phyloP scores from a whole-genome alignment of 2,329 filamentous ascomycete genomes.

The Penicillium sp. region DNA sequence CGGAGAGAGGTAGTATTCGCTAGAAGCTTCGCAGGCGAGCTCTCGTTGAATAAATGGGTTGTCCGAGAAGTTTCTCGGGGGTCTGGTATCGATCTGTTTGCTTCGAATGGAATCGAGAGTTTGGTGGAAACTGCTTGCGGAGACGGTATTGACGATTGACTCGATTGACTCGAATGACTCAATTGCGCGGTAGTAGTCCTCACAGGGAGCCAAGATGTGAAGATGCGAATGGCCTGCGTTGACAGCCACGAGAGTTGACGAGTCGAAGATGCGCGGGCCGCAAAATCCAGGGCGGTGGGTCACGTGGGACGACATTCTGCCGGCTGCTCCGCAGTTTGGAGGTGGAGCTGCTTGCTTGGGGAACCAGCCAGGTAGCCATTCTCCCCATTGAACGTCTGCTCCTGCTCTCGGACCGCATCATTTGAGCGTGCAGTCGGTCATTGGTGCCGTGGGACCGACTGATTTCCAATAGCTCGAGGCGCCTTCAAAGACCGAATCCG shows the following conservation, averaged over 20 bases:
- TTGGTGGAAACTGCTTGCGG: too few species aligned
- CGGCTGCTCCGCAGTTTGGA: conserved; percentile 21
- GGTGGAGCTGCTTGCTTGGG: conserved; percentile 7
- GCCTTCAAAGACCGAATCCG: not conserved
- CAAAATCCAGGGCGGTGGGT: conserved; percentile 35
- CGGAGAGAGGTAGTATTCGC: not conserved
- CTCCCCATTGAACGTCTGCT: not conserved
- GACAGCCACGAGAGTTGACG: not conserved
- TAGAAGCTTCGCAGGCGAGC: not conserved
- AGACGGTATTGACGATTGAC: not conserved
- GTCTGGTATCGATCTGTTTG: not conserved
- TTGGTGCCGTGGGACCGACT: not conserved
- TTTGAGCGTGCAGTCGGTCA: not conserved
- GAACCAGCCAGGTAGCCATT: not conserved
- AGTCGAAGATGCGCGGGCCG: conserved; percentile 8
- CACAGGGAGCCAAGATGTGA: not conserved
- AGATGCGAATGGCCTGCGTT: not conserved
- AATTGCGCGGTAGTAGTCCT: not conserved
- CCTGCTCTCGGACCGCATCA: not conserved
- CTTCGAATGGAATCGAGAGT: too few species aligned
- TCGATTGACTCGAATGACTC: not conserved
- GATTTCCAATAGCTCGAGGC: not conserved
- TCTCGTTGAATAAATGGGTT: conserved; percentile 4
- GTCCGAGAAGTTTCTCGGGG: conserved; percentile 1
- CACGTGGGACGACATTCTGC: conserved; percentile 33